A percentile compares a stretch with the other conserved stretches of the same genome.
Conservation (phyloP, 2,329 filamentous ascomycete species). For the Blastomyces parvus region DNA sequence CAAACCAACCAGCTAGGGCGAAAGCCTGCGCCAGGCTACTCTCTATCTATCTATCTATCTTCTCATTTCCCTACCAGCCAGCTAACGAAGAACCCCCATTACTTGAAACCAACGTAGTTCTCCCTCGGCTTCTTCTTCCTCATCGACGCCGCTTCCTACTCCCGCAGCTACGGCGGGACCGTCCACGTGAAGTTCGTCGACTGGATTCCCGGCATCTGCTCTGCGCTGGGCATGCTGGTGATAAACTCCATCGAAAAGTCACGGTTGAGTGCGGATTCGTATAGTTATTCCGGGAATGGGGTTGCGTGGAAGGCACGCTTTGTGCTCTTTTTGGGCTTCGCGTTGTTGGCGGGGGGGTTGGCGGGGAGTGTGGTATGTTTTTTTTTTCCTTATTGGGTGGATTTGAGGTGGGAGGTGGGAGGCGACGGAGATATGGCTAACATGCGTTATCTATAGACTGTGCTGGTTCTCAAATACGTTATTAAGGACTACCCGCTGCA, state of each 20-base stretch:
- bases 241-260: constrained; percentile 65
- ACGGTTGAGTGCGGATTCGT: constrained; percentile 53
- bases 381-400: neutral
- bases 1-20: neutral
- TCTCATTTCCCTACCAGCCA: neutral
- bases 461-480: constrained; percentile 59
- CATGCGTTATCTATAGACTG: constrained; percentile 35
- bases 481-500: constrained; percentile 50
- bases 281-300: constrained; percentile 54
- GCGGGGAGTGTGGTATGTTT: constrained; percentile 51
- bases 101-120: constrained; percentile 41
- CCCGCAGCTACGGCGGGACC: constrained; percentile 51
- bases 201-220: constrained; percentile 64
- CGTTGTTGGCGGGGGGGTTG: constrained; percentile 57
- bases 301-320: constrained; percentile 63
- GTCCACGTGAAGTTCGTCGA: constrained; percentile 61
- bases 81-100: neutral
- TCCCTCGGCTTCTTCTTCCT: constrained; percentile 61
- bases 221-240: constrained; percentile 58
- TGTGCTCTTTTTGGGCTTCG: constrained; percentile 60
- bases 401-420: neutral
- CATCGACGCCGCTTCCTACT: constrained; percentile 56
- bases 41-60: neutral
- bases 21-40: too few relatives aligned
- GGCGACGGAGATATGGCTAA: neutral